Evolutionary conservation across 2,329 filamentous ascomycete genomes (phyloP), one percentile per base, ranked within the genome.

Genomic region (Capronia epimyces): DNA sequence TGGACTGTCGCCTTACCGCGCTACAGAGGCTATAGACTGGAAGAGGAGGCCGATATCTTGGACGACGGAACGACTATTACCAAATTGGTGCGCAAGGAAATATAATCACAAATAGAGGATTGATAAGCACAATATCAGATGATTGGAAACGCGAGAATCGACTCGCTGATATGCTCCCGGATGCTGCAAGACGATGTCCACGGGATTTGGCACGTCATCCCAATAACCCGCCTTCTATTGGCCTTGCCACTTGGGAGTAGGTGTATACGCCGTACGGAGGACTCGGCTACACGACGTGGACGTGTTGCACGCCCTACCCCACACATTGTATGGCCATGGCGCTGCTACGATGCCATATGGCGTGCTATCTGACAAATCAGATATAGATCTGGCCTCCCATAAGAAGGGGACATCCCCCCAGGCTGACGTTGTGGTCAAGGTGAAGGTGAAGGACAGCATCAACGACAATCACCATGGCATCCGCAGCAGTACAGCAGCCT

Each of bases 31-130:
- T 86, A 86, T 62, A 74, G 64, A 12, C 66, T 88, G 1, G 81
- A 85, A 60, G 83, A 87, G 58, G 74, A 78, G 49, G 71, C 70
- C 2, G 77, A 78, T 31, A 69, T 81, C 0, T 65, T 89, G 16
- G 71, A 74, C 18, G 85, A 89, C 65, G 85, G 85, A 0, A 88
- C 82, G 1, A 76, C 74, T 1, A 75, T 88, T 45, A 87, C 80
- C 0, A 79, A 74, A 53, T 68, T 87, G 3, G 65, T 74, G 5
- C 64, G 65, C 49, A 53, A 55, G 51, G 52, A 57, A 50, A 45
- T 57, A 49, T 57, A 57, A 55, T 54, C 55, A 57, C 25, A 8
- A 2, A 25, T 31, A 39, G 10, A 41, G 53, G 52, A 53, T 58
- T 58, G 53, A 56, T 58, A 58, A 58, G 56, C 56, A 43, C 15